Conservation (phyloP, 1,284 basidiomycete species). For the Agaricales sp. region DNA sequence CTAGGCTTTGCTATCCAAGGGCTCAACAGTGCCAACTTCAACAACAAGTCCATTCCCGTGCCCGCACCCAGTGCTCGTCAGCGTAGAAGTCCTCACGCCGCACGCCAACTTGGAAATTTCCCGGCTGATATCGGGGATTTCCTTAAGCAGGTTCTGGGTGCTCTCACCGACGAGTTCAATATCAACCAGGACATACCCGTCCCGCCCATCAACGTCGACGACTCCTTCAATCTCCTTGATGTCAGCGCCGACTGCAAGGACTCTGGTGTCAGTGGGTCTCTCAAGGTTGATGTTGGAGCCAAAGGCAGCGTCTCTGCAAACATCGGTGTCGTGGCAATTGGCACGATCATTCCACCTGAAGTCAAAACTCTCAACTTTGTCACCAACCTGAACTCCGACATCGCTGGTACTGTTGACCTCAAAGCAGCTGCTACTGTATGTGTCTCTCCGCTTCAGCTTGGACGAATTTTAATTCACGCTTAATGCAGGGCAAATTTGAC, state of each 20-base stretch:
- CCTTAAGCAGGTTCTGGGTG: not conserved
- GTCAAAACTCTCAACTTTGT: constrained; percentile 22
- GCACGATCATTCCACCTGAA: constrained; percentile 30
- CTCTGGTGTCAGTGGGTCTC: constrained; percentile 18
- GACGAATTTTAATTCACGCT: constrained; percentile 2
- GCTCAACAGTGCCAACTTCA: not conserved
- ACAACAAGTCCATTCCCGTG: not conserved
- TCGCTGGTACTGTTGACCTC: constrained; percentile 24
- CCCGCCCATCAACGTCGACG: constrained; percentile 19
- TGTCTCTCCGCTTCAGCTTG: constrained; percentile 4
- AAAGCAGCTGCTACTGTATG: constrained; percentile 22
- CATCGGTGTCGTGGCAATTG: constrained; percentile 30
- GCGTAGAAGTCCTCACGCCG: not conserved
- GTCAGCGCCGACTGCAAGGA: constrained; percentile 29
- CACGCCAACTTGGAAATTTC: not conserved
- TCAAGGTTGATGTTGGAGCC: constrained; percentile 29
- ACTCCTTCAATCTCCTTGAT: constrained; percentile 30
- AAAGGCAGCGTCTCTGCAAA: constrained; percentile 24
- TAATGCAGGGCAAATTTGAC: constrained; percentile 22
- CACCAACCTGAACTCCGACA: constrained; percentile 19
- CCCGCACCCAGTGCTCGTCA: not conserved
- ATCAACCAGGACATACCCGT: constrained; percentile 18
- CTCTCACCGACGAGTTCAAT: constrained; percentile 12
- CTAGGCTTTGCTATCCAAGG: not conserved
- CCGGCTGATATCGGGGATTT: not conserved